phyloP scores from a whole-genome alignment of 257 asterid species.

The Nicotiana undulata region DNA sequence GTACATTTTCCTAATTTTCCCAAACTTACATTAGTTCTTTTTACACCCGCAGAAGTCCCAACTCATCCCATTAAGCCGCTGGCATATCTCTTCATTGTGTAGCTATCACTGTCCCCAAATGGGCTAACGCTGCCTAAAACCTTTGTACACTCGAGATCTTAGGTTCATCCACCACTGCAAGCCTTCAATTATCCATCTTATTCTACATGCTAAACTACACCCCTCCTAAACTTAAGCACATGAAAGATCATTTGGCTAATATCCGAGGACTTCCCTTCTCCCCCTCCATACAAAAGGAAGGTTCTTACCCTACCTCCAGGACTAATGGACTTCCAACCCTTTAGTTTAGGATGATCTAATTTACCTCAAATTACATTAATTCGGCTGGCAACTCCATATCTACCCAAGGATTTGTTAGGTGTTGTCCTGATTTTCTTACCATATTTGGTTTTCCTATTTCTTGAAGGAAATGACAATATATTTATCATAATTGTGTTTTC shows the following conservation, averaged over 20 bases:
- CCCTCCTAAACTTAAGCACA: neutral
- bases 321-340: neutral
- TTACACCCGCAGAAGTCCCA: neutral
- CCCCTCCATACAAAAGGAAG: too few relatives aligned
- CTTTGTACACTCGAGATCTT: neutral
- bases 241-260: conserved; percentile 1
- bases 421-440: too few relatives aligned
- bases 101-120: neutral
- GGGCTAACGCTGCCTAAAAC: neutral
- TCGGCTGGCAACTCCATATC: neutral
- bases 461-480: too few relatives aligned
- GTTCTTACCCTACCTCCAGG: neutral
- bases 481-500: too few relatives aligned
- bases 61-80: neutral
- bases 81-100: neutral
- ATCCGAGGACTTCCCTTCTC: too few relatives aligned
- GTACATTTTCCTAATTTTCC: neutral
- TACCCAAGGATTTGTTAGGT: neutral
- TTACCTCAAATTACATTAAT: neutral
- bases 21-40: neutral
- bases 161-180: neutral
- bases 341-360: neutral
- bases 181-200: neutral
- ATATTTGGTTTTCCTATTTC: too few relatives aligned
- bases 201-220: neutral